These are phyloP conservation scores for Umbelopsis ramanniana DNA, from an alignment of 192 early-diverging fungal species.

Conservation along the genomic window DNA sequence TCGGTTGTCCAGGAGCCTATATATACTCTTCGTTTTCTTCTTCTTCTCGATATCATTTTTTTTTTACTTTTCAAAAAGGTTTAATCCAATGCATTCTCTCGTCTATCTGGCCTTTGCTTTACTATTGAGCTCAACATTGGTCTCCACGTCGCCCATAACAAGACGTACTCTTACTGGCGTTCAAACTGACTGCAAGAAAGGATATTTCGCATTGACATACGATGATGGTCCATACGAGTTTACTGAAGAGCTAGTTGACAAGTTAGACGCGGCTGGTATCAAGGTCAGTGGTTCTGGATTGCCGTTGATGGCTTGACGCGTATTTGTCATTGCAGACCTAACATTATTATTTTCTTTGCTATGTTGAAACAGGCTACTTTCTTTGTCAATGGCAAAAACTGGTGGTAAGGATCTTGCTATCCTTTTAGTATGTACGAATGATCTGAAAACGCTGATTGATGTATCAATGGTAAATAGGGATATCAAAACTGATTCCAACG, in stretches of 20 bases:
- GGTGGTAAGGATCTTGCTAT: constrained; percentile 17
- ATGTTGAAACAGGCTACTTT: constrained; percentile 55
- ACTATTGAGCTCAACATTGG: neutral
- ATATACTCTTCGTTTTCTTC: no score
- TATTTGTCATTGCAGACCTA: neutral
- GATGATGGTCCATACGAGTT: constrained; percentile 36
- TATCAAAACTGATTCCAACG: constrained; percentile 15
- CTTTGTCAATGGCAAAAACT: constrained; percentile 65
- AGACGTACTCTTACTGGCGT: neutral
- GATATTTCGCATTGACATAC: constrained; percentile 33
- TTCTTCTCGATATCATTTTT: no score
- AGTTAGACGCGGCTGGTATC: constrained; percentile 19
- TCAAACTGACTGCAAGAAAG: constrained; percentile 26
- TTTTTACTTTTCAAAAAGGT: neutral
- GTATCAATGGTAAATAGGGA: constrained; percentile 6
- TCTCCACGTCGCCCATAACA: neutral
- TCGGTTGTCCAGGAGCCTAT: no score
- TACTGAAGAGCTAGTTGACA: constrained; percentile 26
- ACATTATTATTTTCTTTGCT: neutral
- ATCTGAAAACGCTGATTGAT: neutral
- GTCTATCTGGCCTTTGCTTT: neutral
- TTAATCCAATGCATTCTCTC: neutral
- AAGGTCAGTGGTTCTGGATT: neutral
- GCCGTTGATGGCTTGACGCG: no score
- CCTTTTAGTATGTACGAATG: neutral